Evolutionary conservation across 164 flowering plant species (phyloP), one percentile per base, ranked within the genome.

Genomic region (Cinnamomum chago): DNA sequence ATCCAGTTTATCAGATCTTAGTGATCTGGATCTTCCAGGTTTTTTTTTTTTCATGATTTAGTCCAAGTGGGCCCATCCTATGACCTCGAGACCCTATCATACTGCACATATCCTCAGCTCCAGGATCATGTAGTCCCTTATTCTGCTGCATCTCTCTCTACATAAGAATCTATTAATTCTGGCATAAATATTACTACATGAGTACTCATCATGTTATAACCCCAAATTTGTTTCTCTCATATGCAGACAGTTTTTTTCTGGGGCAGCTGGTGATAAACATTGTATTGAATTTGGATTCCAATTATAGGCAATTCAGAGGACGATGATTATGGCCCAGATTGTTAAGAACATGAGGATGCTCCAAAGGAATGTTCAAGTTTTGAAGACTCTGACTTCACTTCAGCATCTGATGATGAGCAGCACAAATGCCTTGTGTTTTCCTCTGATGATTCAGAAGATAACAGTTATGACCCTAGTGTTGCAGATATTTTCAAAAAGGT

Each of bases 301-400:
- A 70, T 90, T 97, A 30, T 30, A 73, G 97, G 90, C 87, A 95
- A 92, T 79, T 92, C 95, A 65, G 95, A 90, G 79, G 98, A 93
- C 80, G 72, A 85, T 82, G 94, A 92, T 74, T 93, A 88, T 81
- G 85, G 90, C 71, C 99, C 98, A 58, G 90, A 90, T 65, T 79
- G 79, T 71, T 83, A 78, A 55, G 83, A 82, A 33, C 72, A 76
- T 74, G 85, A 81, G 71, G 73, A 77, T 71, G 75, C 55, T 72
- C 71, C 76, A 72, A 84, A 74, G 62, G 88, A 85, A 33, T 87
- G 80, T 66, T 87, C 91, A 68, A 81, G 88, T 79, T 88, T 95
- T 73, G 89, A 88, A 50, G 90, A 84, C 20, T 90, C 94, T 82
- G 89, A 88, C n/a, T 86, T 79, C 75, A 79, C 83, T 30, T 83